These are phyloP conservation scores for Leishmania guyanensis DNA, from an alignment of 208 protist species.

Conservation along the genomic window DNA sequence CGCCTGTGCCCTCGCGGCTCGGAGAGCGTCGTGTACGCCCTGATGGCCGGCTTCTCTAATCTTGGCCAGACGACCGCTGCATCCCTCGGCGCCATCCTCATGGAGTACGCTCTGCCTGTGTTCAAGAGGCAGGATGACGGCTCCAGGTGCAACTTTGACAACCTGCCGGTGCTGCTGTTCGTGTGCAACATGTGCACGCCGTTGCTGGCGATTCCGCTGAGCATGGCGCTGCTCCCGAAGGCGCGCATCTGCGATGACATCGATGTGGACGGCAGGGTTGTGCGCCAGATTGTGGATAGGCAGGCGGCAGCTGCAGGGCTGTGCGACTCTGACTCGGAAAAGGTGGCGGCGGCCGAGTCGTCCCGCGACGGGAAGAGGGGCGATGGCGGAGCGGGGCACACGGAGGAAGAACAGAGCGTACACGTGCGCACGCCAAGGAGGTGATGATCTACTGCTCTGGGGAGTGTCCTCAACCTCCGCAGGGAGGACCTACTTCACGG, in stretches of 20 bases:
- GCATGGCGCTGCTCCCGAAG: constrained; percentile 50
- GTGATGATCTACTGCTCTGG: too few species aligned
- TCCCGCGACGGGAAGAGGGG: too few species aligned
- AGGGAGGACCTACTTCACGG: too few species aligned
- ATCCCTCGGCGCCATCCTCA: constrained; percentile 46
- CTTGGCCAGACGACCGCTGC: constrained; percentile 47
- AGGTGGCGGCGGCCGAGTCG: background rate
- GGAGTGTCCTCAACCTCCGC: too few species aligned
- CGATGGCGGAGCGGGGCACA: background rate
- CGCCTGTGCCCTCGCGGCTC: constrained; percentile 79
- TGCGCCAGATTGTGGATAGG: constrained; percentile 16
- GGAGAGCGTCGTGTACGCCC: constrained; percentile 75
- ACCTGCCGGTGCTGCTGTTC: constrained; percentile 51
- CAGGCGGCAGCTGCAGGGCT: constrained; percentile 7
- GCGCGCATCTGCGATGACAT: constrained; percentile 56
- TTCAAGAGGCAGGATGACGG: constrained; percentile 19
- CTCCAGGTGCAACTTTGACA: constrained; percentile 53
- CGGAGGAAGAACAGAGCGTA: background rate
- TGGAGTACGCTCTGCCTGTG: constrained; percentile 51
- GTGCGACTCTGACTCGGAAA: background rate
- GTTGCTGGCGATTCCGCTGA: constrained; percentile 46
- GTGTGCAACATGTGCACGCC: constrained; percentile 52
- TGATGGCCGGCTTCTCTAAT: constrained; percentile 76
- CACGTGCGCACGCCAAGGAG: background rate
- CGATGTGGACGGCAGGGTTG: constrained; percentile 40